Evolutionary conservation across 2,329 filamentous ascomycete genomes (phyloP), one percentile per base, ranked within the genome.

Genomic region (Sclerotinia borealis): DNA sequence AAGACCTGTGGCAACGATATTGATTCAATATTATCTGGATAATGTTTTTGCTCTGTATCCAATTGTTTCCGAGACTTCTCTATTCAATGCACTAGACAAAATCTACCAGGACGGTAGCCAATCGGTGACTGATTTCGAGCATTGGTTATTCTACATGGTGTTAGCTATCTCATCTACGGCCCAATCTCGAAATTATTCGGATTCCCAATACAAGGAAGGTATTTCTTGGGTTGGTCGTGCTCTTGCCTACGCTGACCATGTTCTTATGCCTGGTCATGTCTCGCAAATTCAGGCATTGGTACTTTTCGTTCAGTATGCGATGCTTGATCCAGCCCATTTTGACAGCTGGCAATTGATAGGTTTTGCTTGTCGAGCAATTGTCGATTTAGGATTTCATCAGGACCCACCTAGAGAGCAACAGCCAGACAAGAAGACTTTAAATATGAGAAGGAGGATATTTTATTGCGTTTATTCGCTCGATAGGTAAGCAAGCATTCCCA

Each of bases 281-380:
- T 84, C 85, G 1, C 93, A 95, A 70, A 92, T 98, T 19, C 93
- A 96, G 74, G 92, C 92, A 0, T 81, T 98, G 27, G 77, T 97
- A 2, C 80, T 98, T 2, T 83, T 98, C 59, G 92, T 92, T 0
- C 87, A 96, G 70, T 98, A 96, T 75, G 88, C 93, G 3, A 90
- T 95, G 79, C 81, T 96, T 56, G 93, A 98, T 70, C 93, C 93
- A 2, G 85, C 88, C 48, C 92, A 96, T 73, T 97, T 96, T 72
- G 92, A 96, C 72, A 92, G 89, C 70, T 98, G 95, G 93, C 93
- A 95, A 68, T 77, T 97, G 66, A 90, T 97, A 63, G 95, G 93
- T 8, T 93, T 95, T 74, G 93, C 93, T 8, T 91, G 91, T 47
- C 86, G 93, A 64, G 91, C 92, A 7, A 87, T 93, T 72, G 84